Percentiles rank a stretch among this genome's conserved stretches.
phyloP scores from a whole-genome alignment of 192 early-diverging fungal species.

The Irineochytrium annulatum region DNA sequence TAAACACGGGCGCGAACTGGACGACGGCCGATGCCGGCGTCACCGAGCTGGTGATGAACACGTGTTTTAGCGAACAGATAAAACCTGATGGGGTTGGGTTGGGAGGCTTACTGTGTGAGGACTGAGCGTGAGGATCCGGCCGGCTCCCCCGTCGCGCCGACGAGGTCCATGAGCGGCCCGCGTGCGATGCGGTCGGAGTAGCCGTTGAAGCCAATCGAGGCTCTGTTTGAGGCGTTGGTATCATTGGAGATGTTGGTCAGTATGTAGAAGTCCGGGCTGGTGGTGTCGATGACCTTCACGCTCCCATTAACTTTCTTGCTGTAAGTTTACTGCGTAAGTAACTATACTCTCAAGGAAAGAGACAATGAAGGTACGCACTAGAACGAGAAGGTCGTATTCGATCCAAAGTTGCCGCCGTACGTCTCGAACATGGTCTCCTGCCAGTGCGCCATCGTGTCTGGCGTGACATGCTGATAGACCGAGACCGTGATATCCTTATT shows the following conservation, averaged over 20 bases:
- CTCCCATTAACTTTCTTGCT: no score
- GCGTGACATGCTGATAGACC: neutral
- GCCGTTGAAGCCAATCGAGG: neutral
- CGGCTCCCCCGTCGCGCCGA: neutral
- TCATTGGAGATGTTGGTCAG: neutral
- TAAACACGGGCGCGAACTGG: neutral
- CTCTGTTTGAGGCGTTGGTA: neutral
- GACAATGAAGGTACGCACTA: neutral
- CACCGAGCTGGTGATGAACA: neutral
- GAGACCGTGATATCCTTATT: neutral
- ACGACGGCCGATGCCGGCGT: neutral
- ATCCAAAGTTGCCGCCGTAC: constrained; percentile 1
- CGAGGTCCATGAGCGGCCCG: neutral
- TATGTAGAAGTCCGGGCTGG: no score
- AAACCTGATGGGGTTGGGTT: no score
- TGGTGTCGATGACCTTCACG: no score
- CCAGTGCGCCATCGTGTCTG: neutral
- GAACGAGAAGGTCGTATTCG: neutral
- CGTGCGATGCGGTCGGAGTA: neutral
- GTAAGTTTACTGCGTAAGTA: no score
- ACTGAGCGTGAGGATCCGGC: neutral
- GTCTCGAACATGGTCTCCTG: neutral
- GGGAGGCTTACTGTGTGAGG: neutral
- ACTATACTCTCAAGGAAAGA: no score
- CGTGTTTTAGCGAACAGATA: no score